Evolutionary conservation across 192 early-diverging fungal genomes (phyloP).

Genomic region (Backusella westeae): DNA sequence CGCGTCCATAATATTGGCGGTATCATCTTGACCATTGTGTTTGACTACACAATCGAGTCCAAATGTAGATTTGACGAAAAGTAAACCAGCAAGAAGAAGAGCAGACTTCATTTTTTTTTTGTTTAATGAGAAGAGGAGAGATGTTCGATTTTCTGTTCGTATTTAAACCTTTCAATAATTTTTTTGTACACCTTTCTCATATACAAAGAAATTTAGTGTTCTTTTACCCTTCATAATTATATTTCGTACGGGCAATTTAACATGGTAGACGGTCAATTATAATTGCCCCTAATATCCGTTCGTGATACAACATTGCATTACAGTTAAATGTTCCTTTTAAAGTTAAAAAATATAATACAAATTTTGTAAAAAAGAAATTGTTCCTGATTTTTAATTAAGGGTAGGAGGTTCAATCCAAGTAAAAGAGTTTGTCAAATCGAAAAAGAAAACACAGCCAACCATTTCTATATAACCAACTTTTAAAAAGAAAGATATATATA

Average conservation of each 20-base stretch:
- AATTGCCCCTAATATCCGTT: background rate
- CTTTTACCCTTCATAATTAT: background rate
- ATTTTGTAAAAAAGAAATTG: background rate
- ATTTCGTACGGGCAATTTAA: background rate
- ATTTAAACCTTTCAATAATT: background rate
- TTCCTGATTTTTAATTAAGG: background rate
- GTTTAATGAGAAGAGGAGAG: background rate
- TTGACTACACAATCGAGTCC: background rate
- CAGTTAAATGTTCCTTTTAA: background rate
- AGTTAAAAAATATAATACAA: background rate
- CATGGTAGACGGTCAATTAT: background rate
- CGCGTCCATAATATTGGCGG: background rate
- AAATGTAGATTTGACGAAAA: background rate
- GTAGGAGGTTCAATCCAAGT: too few relatives aligned
- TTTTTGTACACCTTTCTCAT: background rate
- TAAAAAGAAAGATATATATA: too few relatives aligned
- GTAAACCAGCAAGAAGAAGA: conserved; percentile 3
- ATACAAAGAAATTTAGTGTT: background rate
- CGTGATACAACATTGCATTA: conserved; percentile 1
- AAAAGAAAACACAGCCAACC: too few relatives aligned
- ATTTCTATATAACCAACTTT: too few relatives aligned
- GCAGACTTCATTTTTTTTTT: background rate
- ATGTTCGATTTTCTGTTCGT: background rate
- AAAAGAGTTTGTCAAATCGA: too few relatives aligned
- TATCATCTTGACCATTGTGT: conserved; percentile 1